phyloP scores from a whole-genome alignment of 495 filamentous ascomycete genomes.

The Staphylotrichum tortipilum region DNA sequence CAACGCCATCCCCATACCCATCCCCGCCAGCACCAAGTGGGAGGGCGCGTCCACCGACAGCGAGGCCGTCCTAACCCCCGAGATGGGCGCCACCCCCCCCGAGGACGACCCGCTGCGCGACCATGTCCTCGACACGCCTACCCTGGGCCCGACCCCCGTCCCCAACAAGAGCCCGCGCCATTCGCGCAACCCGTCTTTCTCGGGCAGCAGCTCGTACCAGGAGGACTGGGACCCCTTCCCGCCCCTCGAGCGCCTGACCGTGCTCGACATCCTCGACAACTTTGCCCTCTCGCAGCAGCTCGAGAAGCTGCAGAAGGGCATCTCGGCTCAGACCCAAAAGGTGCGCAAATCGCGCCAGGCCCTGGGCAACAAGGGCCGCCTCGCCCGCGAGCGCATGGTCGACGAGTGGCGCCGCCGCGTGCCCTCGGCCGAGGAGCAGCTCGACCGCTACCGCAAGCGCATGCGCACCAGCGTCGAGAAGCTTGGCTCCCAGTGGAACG shows the following conservation, averaged over 20 bases:
- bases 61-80: constrained; percentile 35
- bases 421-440: constrained; percentile 80
- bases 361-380: constrained; percentile 41
- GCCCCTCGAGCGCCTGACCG: constrained; percentile 80
- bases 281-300: constrained; percentile 80
- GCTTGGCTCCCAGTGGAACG: constrained; percentile 75
- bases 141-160: constrained; percentile 33
- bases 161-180: constrained; percentile 46
- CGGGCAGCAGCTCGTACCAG: constrained; percentile 66
- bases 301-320: constrained; percentile 73
- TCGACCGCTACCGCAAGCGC: constrained; percentile 79
- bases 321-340: constrained; percentile 74
- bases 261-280: constrained; percentile 91
- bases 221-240: constrained; percentile 84
- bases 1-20: constrained; percentile 20
- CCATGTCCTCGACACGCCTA: constrained; percentile 35
- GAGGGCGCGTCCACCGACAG: constrained; percentile 37
- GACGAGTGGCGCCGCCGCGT: constrained; percentile 79
- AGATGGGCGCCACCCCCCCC: constrained; percentile 31
- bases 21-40: constrained; percentile 22
- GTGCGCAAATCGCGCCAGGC: constrained; percentile 75
- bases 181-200: constrained; percentile 68
- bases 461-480: constrained; percentile 85
- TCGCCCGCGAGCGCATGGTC: constrained; percentile 63
- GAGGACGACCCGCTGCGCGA: constrained; percentile 33